These are phyloP conservation scores for Cercospora sp. DNA, from an alignment of 2,329 filamentous ascomycete species.

Conservation along the genomic window DNA sequence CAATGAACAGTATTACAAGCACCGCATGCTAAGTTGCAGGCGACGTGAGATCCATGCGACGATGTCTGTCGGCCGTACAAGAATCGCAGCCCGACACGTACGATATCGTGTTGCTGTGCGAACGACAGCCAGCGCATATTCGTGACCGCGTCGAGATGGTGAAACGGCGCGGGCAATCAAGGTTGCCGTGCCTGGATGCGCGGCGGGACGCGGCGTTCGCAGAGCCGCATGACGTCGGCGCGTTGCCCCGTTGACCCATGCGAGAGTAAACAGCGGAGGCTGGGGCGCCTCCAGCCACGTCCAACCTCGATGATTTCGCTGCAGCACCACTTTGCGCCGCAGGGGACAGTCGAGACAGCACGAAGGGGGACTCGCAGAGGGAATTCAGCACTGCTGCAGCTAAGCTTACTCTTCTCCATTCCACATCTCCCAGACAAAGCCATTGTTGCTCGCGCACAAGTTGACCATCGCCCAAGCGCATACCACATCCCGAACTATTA, in stretches of 20 bases:
- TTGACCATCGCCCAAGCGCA: conserved; percentile 9
- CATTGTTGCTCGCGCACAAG: conserved; percentile 5
- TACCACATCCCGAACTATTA: conserved; percentile 8
- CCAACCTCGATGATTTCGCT: conserved; percentile 19
- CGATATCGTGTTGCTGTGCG: background rate
- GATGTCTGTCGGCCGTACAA: background rate
- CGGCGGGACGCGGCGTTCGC: background rate
- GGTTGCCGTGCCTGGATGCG: background rate
- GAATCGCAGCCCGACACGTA: background rate
- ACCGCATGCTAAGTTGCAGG: background rate
- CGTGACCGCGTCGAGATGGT: background rate
- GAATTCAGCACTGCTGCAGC: conserved; percentile 6
- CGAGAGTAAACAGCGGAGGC: conserved; percentile 7
- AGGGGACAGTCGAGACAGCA: conserved; percentile 9
- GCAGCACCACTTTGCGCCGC: background rate
- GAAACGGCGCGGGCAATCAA: conserved; percentile 4
- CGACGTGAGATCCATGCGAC: background rate
- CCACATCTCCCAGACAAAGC: conserved; percentile 1
- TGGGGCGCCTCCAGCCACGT: conserved; percentile 12
- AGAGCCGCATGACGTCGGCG: conserved; percentile 15
- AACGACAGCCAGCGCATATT: background rate
- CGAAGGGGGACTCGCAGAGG: background rate
- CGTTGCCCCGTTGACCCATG: conserved; percentile 1
- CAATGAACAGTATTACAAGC: background rate
- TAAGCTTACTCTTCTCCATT: conserved; percentile 9